A percentile compares a stretch with the other conserved stretches of the same genome.
phyloP scores from a whole-genome alignment of 495 filamentous ascomycete genomes.

The Podospora australis region DNA sequence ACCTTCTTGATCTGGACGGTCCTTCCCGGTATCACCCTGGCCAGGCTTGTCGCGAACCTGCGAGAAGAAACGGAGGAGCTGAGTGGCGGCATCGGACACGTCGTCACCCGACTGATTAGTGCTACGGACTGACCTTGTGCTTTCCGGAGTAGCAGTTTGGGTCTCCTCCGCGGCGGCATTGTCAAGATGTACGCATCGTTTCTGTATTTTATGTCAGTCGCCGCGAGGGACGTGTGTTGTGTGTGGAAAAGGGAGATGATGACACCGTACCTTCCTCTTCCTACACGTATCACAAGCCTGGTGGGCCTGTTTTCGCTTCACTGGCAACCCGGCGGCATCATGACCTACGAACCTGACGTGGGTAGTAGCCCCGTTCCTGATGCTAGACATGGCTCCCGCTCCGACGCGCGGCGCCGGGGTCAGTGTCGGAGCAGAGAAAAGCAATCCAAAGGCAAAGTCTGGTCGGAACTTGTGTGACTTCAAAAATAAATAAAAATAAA shows the following conservation, averaged over 20 bases:
- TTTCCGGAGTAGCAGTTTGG: no score
- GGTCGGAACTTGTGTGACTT: no score
- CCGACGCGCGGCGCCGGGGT: neutral
- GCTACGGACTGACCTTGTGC: no score
- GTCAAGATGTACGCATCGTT: conserved; percentile 18
- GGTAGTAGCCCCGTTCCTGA: neutral
- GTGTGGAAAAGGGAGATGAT: neutral
- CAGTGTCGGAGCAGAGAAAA: no score
- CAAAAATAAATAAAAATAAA: no score
- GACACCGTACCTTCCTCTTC: conserved; percentile 33
- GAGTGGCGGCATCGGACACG: conserved; percentile 20
- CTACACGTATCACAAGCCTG: conserved; percentile 42
- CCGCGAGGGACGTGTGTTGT: neutral
- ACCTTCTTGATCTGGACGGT: neutral
- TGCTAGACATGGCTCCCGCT: neutral
- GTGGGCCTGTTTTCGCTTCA: conserved; percentile 43
- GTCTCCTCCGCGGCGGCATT: no score
- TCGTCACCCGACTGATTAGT: conserved; percentile 10
- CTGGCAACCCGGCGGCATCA: conserved; percentile 35
- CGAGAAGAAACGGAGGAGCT: conserved; percentile 23
- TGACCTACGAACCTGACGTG: conserved; percentile 40
- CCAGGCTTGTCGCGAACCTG: conserved; percentile 7
- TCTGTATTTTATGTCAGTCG: conserved; percentile 4
- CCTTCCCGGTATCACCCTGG: neutral
- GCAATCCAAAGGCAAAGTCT: no score